A percentile compares a stretch with the other conserved stretches of the same genome.
phyloP scores from a whole-genome alignment of 1,284 basidiomycete species.

The Pseudozyma flocculosa region DNA sequence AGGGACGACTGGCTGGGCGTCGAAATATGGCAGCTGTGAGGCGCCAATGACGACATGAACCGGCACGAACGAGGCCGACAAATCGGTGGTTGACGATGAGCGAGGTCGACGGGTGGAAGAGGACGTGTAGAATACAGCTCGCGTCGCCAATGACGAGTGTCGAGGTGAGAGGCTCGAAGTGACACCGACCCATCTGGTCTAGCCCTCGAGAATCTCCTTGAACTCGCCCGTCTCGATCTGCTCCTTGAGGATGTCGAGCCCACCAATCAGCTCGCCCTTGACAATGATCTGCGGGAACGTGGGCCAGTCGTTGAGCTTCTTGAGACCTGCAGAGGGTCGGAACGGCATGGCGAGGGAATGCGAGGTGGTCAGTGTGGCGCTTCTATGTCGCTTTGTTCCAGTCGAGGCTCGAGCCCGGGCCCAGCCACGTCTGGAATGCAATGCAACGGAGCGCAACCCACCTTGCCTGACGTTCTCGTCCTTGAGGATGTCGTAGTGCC shows the following conservation, averaged over 20 bases:
- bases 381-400: no score
- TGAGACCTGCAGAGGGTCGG: slow-evolving; percentile 66
- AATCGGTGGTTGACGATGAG: no score
- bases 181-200: no score
- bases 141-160: no score
- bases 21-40: slow-evolving; percentile 70
- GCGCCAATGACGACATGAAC: no score
- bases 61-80: no score
- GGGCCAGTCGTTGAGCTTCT: slow-evolving; percentile 79
- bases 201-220: slow-evolving; percentile 64
- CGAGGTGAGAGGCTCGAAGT: no score
- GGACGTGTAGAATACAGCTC: no score
- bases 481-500: slow-evolving; percentile 77
- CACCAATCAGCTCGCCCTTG: slow-evolving; percentile 73
- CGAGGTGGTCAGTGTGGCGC: not conserved
- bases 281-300: slow-evolving; percentile 71
- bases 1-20: slow-evolving; percentile 73
- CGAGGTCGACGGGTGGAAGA: no score
- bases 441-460: slow-evolving; percentile 27
- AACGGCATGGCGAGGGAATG: not conserved
- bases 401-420: no score
- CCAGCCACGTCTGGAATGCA: no score
- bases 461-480: slow-evolving; percentile 70
- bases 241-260: slow-evolving; percentile 61
- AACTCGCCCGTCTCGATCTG: slow-evolving; percentile 65